These are phyloP conservation scores for Termitomyces sp. DNA, from an alignment of 1,284 basidiomycete species.

Conservation along the genomic window DNA sequence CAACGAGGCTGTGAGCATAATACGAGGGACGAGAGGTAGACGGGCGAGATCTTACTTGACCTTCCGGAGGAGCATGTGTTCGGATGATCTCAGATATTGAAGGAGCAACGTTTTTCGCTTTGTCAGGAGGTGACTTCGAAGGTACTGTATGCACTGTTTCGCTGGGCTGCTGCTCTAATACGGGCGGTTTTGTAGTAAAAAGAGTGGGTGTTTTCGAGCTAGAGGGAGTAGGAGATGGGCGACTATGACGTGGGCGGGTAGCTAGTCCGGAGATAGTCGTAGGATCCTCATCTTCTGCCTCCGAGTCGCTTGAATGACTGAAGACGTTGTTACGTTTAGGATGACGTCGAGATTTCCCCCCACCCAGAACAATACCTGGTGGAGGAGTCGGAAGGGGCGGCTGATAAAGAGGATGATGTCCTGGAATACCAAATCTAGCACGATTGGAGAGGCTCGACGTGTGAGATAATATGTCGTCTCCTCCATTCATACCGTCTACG, in stretches of 20 bases:
- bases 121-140: constrained; percentile 24
- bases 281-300: constrained; percentile 42
- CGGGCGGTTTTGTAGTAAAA: constrained; percentile 8
- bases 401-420: constrained; percentile 67
- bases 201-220: constrained; percentile 33
- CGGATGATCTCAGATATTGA: constrained; percentile 83
- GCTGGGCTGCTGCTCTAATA: constrained; percentile 14
- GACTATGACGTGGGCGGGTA: constrained; percentile 36
- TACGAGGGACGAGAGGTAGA: constrained; percentile 39
- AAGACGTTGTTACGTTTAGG: constrained; percentile 32
- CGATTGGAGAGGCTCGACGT: constrained; percentile 37
- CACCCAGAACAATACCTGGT: constrained; percentile 71
- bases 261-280: constrained; percentile 29
- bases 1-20: constrained; percentile 40
- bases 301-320: constrained; percentile 34
- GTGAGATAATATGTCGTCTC: constrained; percentile 49
- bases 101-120: constrained; percentile 47
- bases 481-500: constrained; percentile 79
- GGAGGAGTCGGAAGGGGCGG: constrained; percentile 77
- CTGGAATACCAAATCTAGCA: constrained; percentile 46
- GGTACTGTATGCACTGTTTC: constrained; percentile 9
- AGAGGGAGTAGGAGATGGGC: constrained; percentile 34
- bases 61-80: constrained; percentile 57
- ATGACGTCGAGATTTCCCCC: constrained; percentile 41
- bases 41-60: constrained; percentile 41